These are phyloP conservation scores for Vitis riparia DNA, from an alignment of 164 flowering plant genomes.

Conservation along the genomic window DNA sequence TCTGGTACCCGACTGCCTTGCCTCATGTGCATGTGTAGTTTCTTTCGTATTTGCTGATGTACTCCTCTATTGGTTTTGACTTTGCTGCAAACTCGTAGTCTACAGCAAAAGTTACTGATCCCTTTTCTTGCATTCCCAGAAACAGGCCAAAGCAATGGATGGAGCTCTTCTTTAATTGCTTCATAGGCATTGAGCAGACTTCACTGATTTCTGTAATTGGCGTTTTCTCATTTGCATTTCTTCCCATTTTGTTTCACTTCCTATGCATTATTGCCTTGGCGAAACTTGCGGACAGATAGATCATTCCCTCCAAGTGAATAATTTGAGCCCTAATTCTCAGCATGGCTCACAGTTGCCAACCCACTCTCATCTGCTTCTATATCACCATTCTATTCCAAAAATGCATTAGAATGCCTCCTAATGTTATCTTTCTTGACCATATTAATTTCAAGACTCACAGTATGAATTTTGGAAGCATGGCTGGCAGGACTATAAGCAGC, in stretches of 20 bases:
- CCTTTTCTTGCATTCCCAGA: slow-evolving; percentile 40
- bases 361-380: slow-evolving; percentile 88
- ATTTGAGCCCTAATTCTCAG: slow-evolving; percentile 82
- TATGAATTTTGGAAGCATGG: slow-evolving; percentile 56
- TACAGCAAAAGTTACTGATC: slow-evolving; percentile 25
- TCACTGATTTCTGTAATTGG: slow-evolving; percentile 62
- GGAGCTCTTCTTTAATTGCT: slow-evolving; percentile 37
- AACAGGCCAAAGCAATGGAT: slow-evolving; percentile 35
- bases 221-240: slow-evolving; percentile 46
- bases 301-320: slow-evolving; percentile 74
- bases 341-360: slow-evolving; percentile 94
- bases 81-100: slow-evolving; percentile 33
- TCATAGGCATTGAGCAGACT: slow-evolving; percentile 44
- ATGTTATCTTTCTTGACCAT: slow-evolving; percentile 20
- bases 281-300: slow-evolving; percentile 58
- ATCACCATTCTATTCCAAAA: slow-evolving; percentile 36
- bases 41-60: slow-evolving; percentile 19
- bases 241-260: slow-evolving; percentile 74
- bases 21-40: slow-evolving; percentile 27
- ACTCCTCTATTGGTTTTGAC: slow-evolving; percentile 20
- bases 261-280: slow-evolving; percentile 48
- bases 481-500: slow-evolving; percentile 61
- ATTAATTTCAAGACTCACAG: slow-evolving; percentile 58
- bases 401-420: slow-evolving; percentile 36
- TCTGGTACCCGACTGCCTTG: slow-evolving; percentile 23